Evolutionary conservation across 345 rosid genomes (phyloP), one percentile per base, ranked within the genome.

Genomic region (Capsella bursapastoris): DNA sequence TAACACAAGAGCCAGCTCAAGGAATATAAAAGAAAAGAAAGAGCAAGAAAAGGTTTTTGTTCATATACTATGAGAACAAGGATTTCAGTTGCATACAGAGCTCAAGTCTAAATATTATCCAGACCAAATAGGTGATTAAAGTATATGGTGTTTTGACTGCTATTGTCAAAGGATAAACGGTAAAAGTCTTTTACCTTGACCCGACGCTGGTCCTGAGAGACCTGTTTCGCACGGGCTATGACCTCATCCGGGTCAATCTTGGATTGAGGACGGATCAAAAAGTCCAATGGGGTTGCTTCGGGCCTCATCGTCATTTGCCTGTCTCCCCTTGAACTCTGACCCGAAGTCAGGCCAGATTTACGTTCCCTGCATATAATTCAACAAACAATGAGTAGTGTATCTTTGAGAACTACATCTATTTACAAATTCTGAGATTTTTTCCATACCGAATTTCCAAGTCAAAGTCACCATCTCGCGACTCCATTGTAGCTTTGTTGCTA

Each of bases 241-340:
- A 90, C 56, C 81, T 86, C 90, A 2, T 95, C 97, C 0, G 92
- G 96, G 61, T 95, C 99, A 82, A 95, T 79, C 86, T 95, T 95
- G 52, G 99, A 95, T 66, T 90, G 97, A 55, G 97, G 99, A 47
- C 99, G 99, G 74, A 92, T 88, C 28, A 87, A 14, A 75, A 89
- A 95, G 82, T 95, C 99, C 85, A 95, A 70, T 13, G 97, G 93
- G 15, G 99, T 86, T 59, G 99, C 97, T 81, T 95, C 99, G 40
- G 99, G 99, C 74, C 97, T 86, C 14, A 97, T 79, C 27, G 99
- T 84, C 72, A 82, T 88, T 41, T 83, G 83, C 70, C 90, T 82
- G 55, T 90, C 97, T 58, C 86, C 86, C 71, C 89, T 84, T 22
- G 98, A 83, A 63, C 83, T 88, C 63, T 84, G 85, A 28, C 85